Percentiles rank a stretch among this genome's conserved stretches.
These are phyloP conservation scores for Rhizopogon vinicolor DNA, from an alignment of 768 basidiomycete species.

Conservation along the genomic window DNA sequence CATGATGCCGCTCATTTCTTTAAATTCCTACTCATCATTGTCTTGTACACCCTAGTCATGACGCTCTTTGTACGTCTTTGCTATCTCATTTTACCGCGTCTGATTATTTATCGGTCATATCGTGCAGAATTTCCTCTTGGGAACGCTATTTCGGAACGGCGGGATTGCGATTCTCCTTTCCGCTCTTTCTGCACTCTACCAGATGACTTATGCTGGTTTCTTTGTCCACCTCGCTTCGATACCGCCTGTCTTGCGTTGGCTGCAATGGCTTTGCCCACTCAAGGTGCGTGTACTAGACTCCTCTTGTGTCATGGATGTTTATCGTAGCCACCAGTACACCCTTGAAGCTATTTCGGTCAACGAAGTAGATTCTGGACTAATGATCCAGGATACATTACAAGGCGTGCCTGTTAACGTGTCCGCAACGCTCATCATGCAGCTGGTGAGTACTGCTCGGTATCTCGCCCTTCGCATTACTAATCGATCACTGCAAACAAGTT, in stretches of 20 bases:
- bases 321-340: conserved; percentile 34
- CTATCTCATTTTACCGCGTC: background rate
- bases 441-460: conserved; percentile 42
- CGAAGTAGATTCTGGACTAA: conserved; percentile 84
- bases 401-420: conserved; percentile 83
- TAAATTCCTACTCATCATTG: conserved; percentile 90
- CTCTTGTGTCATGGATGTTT: background rate
- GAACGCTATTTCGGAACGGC: conserved; percentile 76
- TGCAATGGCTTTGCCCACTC: conserved; percentile 86
- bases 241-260: conserved; percentile 89
- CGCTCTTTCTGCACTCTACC: conserved; percentile 68
- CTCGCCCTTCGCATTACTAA: background rate
- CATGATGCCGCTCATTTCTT: conserved; percentile 79
- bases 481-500: conserved; percentile 37
- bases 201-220: conserved; percentile 90
- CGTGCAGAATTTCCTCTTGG: conserved; percentile 85
- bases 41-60: conserved; percentile 80
- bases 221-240: conserved; percentile 85
- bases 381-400: conserved; percentile 72
- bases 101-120: background rate
- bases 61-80: conserved; percentile 68
- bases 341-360: conserved; percentile 90
- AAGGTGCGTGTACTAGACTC: conserved; percentile 33
- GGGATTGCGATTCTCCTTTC: conserved; percentile 90
- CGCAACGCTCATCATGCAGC: conserved; percentile 80